These are phyloP conservation scores for Colletotrichum musae DNA, from an alignment of 2,329 filamentous ascomycete genomes.

Conservation along the genomic window DNA sequence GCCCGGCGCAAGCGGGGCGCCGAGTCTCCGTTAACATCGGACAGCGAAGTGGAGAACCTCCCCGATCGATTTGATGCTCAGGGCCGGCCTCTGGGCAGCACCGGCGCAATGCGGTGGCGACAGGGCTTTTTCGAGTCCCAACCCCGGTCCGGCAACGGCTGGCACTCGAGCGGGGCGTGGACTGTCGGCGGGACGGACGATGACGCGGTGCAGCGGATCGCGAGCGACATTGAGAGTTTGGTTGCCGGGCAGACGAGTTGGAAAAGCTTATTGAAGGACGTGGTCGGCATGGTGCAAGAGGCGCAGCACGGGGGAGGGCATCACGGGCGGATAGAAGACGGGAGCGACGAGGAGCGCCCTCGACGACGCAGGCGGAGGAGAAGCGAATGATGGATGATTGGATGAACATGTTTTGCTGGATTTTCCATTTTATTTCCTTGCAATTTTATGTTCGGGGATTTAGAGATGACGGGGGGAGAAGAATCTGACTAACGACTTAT, in stretches of 20 bases:
- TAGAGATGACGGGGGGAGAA: slow-evolving; percentile 27
- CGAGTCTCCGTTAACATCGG: slow-evolving; percentile 46
- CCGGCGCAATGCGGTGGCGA: slow-evolving; percentile 48
- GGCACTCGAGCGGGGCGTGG: slow-evolving; percentile 60
- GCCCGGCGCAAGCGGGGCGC: slow-evolving; percentile 43
- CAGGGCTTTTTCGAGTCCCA: slow-evolving; percentile 60
- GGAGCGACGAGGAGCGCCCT: slow-evolving; percentile 41
- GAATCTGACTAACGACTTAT: slow-evolving; percentile 25
- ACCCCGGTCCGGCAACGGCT: slow-evolving; percentile 50
- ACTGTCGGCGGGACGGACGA: slow-evolving; percentile 60
- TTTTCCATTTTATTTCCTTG: slow-evolving; percentile 6
- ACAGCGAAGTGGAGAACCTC: slow-evolving; percentile 59
- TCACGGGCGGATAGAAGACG: slow-evolving; percentile 41
- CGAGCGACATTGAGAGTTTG: slow-evolving; percentile 53
- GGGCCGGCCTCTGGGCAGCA: slow-evolving; percentile 56
- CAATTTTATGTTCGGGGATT: not conserved
- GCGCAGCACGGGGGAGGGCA: slow-evolving; percentile 28
- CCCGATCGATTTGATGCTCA: slow-evolving; percentile 64
- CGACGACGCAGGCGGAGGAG: slow-evolving; percentile 31
- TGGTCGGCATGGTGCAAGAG: slow-evolving; percentile 45
- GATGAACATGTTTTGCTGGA: slow-evolving; percentile 19
- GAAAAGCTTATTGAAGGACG: slow-evolving; percentile 49
- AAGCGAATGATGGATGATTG: slow-evolving; percentile 41
- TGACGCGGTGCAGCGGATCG: slow-evolving; percentile 56
- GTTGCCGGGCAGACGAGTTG: slow-evolving; percentile 50